A percentile compares a stretch with the other conserved stretches of the same genome.
Evolutionary conservation across 306 rosid genomes (phyloP).

Genomic region (Lotus japonicus): DNA sequence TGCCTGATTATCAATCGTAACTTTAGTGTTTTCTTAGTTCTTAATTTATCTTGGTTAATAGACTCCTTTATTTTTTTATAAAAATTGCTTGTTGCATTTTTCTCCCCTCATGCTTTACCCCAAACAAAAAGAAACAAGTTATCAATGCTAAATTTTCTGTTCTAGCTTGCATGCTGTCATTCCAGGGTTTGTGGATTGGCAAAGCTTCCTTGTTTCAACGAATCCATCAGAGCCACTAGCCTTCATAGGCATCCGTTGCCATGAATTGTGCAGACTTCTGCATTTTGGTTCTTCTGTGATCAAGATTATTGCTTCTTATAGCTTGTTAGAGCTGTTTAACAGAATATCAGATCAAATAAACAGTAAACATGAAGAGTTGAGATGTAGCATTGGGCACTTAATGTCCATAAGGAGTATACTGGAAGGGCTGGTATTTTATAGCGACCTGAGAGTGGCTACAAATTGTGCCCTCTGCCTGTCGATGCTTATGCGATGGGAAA

Average conservation of each 20-base stretch:
- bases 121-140: neutral
- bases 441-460: slow-evolving; percentile 60
- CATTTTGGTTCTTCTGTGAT: slow-evolving; percentile 69
- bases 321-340: slow-evolving; percentile 62
- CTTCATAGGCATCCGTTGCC: slow-evolving; percentile 59
- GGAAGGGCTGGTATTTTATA: slow-evolving; percentile 67
- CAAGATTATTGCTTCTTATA: slow-evolving; percentile 65
- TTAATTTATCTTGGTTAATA: neutral
- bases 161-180: slow-evolving; percentile 58
- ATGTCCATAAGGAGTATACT: slow-evolving; percentile 57
- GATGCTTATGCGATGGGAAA: slow-evolving; percentile 57
- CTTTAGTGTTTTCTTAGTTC: neutral
- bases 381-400: slow-evolving; percentile 41
- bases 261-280: slow-evolving; percentile 76
- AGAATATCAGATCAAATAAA: slow-evolving; percentile 57
- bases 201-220: slow-evolving; percentile 41
- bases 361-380: slow-evolving; percentile 41
- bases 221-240: slow-evolving; percentile 42
- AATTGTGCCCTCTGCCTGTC: slow-evolving; percentile 73
- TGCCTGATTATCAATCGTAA: too few species aligned
- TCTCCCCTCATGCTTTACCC: neutral
- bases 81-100: neutral
- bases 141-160: slow-evolving; percentile 15
- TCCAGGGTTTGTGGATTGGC: slow-evolving; percentile 77
- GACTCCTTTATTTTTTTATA: too few species aligned